phyloP scores from a whole-genome alignment of 306 rosid species.

The Arachis stenosperma region DNA sequence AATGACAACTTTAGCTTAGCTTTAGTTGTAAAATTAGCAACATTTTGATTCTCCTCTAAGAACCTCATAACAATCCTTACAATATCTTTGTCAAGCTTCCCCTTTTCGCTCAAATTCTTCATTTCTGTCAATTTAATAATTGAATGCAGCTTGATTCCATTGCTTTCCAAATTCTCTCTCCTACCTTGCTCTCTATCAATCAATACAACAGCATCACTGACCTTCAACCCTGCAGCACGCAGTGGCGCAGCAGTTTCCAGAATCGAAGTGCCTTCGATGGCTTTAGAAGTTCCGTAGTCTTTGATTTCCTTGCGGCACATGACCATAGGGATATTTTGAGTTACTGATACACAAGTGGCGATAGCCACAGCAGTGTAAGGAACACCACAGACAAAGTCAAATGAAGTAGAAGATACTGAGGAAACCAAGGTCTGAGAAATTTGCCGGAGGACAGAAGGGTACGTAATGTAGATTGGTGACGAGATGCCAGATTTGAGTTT shows the following conservation, averaged over 20 bases:
- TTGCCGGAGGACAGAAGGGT: conserved; percentile 71
- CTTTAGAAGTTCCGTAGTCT: conserved; percentile 87
- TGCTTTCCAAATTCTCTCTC: conserved; percentile 76
- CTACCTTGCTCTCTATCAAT: conserved; percentile 93
- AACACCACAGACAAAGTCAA: conserved; percentile 82
- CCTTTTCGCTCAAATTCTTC: conserved; percentile 71
- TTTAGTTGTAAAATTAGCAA: conserved; percentile 56
- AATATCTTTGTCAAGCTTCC: conserved; percentile 72
- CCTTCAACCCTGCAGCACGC: conserved; percentile 73
- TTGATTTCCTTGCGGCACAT: conserved; percentile 95
- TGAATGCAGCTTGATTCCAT: conserved; percentile 70
- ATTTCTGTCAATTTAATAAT: conserved; percentile 68
- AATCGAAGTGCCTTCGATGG: conserved; percentile 82
- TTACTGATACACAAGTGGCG: conserved; percentile 74
- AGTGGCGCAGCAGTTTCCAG: conserved; percentile 79
- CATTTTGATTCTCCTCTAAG: conserved; percentile 78
- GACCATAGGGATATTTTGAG: conserved; percentile 69
- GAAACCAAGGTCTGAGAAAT: conserved; percentile 76
- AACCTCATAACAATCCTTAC: conserved; percentile 57
- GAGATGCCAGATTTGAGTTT: conserved; percentile 90
- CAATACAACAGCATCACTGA: conserved; percentile 79
- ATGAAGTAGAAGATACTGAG: conserved; percentile 60
- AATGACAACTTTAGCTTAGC: conserved; percentile 49
- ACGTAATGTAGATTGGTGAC: conserved; percentile 83
- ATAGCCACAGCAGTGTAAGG: conserved; percentile 93